Base-by-base conservation (phyloP, 2,329 filamentous ascomycete genomes). In the Aspergillus fructus region DNA sequence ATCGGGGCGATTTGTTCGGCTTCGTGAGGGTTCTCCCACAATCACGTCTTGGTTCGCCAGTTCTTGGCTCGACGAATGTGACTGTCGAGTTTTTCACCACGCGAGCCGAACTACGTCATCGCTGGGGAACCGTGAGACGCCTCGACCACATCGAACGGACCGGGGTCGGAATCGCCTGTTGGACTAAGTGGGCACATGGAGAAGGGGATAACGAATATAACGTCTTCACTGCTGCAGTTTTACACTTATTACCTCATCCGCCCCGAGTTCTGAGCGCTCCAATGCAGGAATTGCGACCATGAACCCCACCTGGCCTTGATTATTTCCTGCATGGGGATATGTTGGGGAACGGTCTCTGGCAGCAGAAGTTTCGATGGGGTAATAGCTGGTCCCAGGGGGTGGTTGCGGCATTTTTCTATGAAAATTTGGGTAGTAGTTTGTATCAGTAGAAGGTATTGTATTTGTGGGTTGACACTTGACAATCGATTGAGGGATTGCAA, bases 321-420 rank as follows among this genome's bases (percentile, higher is more conserved):
- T n/a, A 34, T 51, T 54, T 48, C 39, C n/a, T 30, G 49, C 21
- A 46, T 43, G 55, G 49, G 46, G 43, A 23, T 47, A 51, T 34
- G 46, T 55, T 45, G 37, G 43, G 51, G 48, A 21, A 57, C 33
- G 39, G 37, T 52, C 30, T 48, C 33, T 42, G 47, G 49, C 42
- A 49, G 40, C 33, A 59, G 49, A 45, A 43, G 39, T 60, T 60
- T 60, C 49, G 34, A 62, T 61, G 60, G 58, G 60, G 58, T 61
- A 58, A 61, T 61, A 57, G 55, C 58, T 47, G 48, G 42, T 45
- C 41, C 51, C 33, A 49, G 21, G 50, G 37, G 19, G n/a, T 45
- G 43, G 19, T 19, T 45, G 43, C 62, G 63, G 56, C 57, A 65
- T 65, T 63, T 64, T 59, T 59, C 45, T 55, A 55, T 58, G 56